Conservation (phyloP, 176 grass and related monocot genomes). For the Phoenix roebelenii region DNA sequence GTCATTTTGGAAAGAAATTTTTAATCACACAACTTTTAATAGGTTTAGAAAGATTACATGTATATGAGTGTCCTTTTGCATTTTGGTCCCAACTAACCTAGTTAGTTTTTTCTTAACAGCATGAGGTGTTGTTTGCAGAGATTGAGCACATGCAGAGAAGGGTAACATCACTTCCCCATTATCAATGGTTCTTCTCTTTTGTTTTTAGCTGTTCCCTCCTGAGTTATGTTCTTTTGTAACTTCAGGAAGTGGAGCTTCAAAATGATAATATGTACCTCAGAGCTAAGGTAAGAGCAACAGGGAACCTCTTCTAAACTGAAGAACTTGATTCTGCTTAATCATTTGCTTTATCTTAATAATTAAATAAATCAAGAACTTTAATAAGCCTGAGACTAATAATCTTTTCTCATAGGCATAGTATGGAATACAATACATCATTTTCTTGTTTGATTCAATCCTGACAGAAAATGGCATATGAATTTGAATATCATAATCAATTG, state of each 20-base stretch:
- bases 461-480: too few species aligned
- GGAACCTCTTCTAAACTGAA: too few species aligned
- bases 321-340: not conserved
- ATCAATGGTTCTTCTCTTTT: too few species aligned
- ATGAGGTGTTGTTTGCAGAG: not conserved
- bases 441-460: too few species aligned
- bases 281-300: constrained; percentile 32
- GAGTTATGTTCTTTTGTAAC: too few species aligned
- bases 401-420: too few species aligned
- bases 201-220: too few species aligned
- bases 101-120: not conserved
- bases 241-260: constrained; percentile 61
- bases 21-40: too few species aligned
- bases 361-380: not conserved
- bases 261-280: constrained; percentile 55
- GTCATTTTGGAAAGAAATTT: too few species aligned
- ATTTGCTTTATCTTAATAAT: not conserved
- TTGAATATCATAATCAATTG: too few species aligned
- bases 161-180: not conserved
- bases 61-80: not conserved
- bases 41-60: not conserved
- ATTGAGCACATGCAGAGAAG: constrained; percentile 1
- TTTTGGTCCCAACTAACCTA: not conserved
- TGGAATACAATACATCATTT: too few species aligned
- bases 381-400: too few species aligned